These are phyloP conservation scores for Fusarium nematophilum DNA, from an alignment of 2,329 filamentous ascomycete genomes.

Conservation along the genomic window DNA sequence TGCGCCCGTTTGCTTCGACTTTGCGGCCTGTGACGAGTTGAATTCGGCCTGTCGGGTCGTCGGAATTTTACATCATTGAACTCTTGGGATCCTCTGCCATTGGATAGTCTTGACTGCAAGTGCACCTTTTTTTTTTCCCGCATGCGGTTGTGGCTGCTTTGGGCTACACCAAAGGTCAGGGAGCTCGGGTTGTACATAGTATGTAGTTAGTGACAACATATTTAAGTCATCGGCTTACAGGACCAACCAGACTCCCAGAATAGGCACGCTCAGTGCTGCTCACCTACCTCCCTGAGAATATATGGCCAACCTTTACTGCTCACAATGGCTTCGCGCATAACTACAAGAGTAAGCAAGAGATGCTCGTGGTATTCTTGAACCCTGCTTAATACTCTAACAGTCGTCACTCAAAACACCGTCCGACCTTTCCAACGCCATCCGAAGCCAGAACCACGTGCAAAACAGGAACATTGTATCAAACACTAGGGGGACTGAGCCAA, in stretches of 20 bases:
- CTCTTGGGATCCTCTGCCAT: neutral
- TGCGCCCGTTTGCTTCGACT: slow-evolving; percentile 1
- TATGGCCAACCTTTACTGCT: no score
- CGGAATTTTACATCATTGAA: neutral
- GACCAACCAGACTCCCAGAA: no score
- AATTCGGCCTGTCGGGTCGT: neutral
- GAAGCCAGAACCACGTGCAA: slow-evolving; percentile 10
- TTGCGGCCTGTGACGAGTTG: neutral
- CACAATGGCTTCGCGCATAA: no score
- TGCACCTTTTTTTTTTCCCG: no score
- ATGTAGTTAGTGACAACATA: no score
- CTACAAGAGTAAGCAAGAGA: neutral
- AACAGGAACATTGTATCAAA: slow-evolving; percentile 1
- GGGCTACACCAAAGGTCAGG: no score
- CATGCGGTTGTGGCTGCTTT: neutral
- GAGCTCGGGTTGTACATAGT: no score
- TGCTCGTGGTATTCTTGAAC: slow-evolving; percentile 23
- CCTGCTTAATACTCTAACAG: slow-evolving; percentile 8
- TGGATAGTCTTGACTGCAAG: no score
- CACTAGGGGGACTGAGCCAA: slow-evolving; percentile 11
- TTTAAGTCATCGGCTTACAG: no score
- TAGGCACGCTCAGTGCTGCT: no score
- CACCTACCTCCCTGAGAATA: no score
- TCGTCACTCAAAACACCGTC: slow-evolving; percentile 19
- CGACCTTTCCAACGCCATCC: slow-evolving; percentile 29